phyloP scores from a whole-genome alignment of 106 monocot genomes.

The Dendrobium huoshanense region DNA sequence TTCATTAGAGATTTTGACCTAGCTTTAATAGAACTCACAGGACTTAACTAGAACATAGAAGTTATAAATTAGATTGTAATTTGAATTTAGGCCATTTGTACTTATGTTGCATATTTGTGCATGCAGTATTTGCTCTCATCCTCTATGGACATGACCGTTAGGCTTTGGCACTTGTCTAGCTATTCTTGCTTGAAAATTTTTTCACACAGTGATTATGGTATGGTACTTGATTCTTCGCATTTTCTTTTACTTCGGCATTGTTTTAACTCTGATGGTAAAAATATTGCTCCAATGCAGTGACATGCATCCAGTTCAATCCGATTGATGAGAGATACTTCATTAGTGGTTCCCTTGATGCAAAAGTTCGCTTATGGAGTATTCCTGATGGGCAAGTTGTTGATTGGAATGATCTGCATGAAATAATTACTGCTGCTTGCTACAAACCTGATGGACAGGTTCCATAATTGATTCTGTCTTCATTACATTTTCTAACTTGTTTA shows the following conservation, averaged over 20 bases:
- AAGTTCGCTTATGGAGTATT: slow-evolving; percentile 93
- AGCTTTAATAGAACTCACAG: not conserved
- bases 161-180: slow-evolving; percentile 85
- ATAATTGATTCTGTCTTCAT: slow-evolving; percentile 1
- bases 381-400: slow-evolving; percentile 84
- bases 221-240: not conserved
- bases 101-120: not conserved
- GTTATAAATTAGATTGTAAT: not conserved
- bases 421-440: slow-evolving; percentile 94
- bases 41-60: not conserved
- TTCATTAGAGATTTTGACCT: not conserved
- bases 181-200: slow-evolving; percentile 76
- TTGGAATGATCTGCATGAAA: slow-evolving; percentile 96
- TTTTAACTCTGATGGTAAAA: not conserved
- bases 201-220: slow-evolving; percentile 85
- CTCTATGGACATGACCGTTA: slow-evolving; percentile 93
- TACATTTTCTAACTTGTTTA: not conserved
- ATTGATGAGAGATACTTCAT: slow-evolving; percentile 90
- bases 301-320: slow-evolving; percentile 98
- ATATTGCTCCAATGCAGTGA: slow-evolving; percentile 52
- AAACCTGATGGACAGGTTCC: slow-evolving; percentile 95
- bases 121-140: slow-evolving; percentile 70
- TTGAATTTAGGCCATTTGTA: not conserved
- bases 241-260: not conserved
- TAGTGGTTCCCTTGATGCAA: slow-evolving; percentile 90